Conservation (phyloP, 2,329 filamentous ascomycete species). For the Fusarium coicis region DNA sequence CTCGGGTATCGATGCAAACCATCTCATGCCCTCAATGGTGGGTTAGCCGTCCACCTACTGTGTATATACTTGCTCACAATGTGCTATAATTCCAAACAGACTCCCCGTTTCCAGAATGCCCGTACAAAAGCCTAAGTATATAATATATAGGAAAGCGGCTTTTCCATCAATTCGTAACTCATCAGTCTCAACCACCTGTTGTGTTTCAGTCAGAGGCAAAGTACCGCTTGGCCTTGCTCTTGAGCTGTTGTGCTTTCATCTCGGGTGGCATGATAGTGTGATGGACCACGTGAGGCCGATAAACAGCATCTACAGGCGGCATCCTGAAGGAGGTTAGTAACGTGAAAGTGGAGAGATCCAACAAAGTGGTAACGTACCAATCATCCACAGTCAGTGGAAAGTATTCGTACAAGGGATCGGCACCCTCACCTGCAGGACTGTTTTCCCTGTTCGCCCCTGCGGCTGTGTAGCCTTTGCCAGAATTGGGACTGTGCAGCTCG, state of each 20-base stretch:
- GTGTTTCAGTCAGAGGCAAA: conserved; percentile 69
- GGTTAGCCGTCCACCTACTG: conserved; percentile 4
- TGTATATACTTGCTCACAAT: conserved; percentile 3
- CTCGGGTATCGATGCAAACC: conserved; percentile 34
- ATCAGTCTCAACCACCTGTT: conserved; percentile 13
- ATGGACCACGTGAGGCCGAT: conserved; percentile 92
- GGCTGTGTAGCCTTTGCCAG: conserved; percentile 52
- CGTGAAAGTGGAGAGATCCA: neutral
- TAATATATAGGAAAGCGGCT: conserved; percentile 31
- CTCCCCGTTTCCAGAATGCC: neutral
- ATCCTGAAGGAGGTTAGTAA: conserved; percentile 62
- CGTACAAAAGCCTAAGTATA: conserved; percentile 6
- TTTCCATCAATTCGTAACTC: conserved; percentile 39
- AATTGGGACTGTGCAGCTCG: conserved; percentile 63
- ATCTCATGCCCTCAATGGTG: conserved; percentile 21
- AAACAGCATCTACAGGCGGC: conserved; percentile 89
- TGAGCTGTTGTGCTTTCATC: conserved; percentile 74
- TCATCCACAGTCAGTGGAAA: conserved; percentile 92
- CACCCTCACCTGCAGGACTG: conserved; percentile 78
- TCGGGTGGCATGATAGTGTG: conserved; percentile 80
- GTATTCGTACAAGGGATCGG: conserved; percentile 91
- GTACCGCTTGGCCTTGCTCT: conserved; percentile 76
- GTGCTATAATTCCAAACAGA: conserved; percentile 13
- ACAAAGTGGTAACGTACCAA: conserved; percentile 63
- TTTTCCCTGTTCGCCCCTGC: conserved; percentile 57